phyloP scores from a whole-genome alignment of 164 flowering plant genomes.

The Sedum album region DNA sequence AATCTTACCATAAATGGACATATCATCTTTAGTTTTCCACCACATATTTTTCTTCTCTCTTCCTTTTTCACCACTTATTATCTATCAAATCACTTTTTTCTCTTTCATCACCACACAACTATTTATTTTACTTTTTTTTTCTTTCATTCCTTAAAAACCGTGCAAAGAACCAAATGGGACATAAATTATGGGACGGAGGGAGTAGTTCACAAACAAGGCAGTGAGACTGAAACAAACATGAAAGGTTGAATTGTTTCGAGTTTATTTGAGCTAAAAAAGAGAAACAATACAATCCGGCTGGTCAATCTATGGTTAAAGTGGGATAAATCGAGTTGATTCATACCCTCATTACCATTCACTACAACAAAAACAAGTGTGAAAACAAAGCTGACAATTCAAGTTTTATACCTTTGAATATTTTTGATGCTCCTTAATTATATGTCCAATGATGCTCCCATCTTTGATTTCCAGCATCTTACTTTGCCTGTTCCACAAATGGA shows the following conservation, averaged over 20 bases:
- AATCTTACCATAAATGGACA: no score
- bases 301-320: not conserved
- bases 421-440: slow-evolving; percentile 30
- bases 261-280: not conserved
- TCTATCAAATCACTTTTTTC: no score
- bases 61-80: no score
- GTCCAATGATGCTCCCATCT: slow-evolving; percentile 60
- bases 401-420: slow-evolving; percentile 13
- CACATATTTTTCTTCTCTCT: no score
- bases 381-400: not conserved
- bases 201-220: not conserved
- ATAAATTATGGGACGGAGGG: no score
- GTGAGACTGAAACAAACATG: not conserved
- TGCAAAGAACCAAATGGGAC: no score
- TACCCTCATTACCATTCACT: not conserved
- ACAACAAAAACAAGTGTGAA: not conserved
- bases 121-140: no score
- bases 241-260: no score
- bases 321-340: slow-evolving; percentile 5
- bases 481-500: slow-evolving; percentile 83
- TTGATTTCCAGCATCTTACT: slow-evolving; percentile 45
- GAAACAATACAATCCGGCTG: not conserved
- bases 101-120: no score
- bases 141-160: no score
- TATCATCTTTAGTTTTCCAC: no score